These are phyloP conservation scores for Silene coronaria DNA, from an alignment of 179 eudicot species.

Conservation along the genomic window DNA sequence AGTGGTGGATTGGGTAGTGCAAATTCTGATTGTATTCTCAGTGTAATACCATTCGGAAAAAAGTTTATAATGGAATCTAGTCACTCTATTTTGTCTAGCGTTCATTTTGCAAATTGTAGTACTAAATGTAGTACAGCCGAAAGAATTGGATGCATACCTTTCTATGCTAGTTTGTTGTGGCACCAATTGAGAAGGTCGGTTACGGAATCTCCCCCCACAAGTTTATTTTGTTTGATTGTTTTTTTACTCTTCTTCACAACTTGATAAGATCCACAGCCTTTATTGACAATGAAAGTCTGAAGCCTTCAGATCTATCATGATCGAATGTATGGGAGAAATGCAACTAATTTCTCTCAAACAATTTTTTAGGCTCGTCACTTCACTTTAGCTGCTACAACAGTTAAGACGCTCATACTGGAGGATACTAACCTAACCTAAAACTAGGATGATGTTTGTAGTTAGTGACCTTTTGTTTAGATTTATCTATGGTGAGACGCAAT, in stretches of 20 bases:
- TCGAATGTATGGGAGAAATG: neutral
- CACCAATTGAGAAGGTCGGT: neutral
- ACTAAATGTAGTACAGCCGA: neutral
- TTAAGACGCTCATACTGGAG: neutral
- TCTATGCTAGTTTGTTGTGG: neutral
- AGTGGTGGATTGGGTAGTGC: constrained; percentile 15
- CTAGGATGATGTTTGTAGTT: neutral
- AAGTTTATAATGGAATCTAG: constrained; percentile 2
- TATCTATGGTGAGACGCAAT: neutral
- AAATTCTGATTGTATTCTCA: constrained; percentile 13
- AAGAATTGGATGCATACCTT: neutral
- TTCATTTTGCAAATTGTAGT: neutral
- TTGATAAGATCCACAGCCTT: too few relatives aligned
- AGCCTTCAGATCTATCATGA: neutral
- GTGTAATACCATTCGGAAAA: neutral
- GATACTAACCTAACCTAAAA: neutral
- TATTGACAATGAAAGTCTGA: neutral
- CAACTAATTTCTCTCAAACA: neutral
- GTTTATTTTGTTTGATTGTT: neutral
- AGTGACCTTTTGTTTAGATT: neutral
- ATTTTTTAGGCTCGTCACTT: neutral
- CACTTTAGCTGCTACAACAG: neutral
- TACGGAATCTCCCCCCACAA: neutral
- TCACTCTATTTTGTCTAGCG: neutral
- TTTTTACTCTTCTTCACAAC: neutral